Evolutionary conservation across 2,329 filamentous ascomycete genomes (phyloP).

Genomic region (Ilyonectria mors-panacis): DNA sequence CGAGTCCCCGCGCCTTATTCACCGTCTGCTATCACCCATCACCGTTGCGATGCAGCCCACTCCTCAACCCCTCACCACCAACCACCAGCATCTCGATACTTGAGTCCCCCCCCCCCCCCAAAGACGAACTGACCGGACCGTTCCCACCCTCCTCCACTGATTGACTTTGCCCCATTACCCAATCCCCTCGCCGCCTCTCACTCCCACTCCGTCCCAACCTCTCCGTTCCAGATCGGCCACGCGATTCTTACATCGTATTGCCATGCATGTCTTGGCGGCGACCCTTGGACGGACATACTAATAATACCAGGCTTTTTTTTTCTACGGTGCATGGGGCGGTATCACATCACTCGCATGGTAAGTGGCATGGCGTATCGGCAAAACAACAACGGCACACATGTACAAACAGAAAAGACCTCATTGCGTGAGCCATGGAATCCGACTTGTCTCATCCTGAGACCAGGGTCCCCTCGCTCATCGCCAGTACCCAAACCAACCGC

Average conservation of each 20-base stretch:
- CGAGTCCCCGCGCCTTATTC: conserved; percentile 22
- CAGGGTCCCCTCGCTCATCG: conserved; percentile 16
- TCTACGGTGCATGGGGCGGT: not conserved
- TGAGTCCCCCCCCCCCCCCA: not conserved
- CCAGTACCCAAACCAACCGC: not conserved
- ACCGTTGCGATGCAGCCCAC: conserved; percentile 12
- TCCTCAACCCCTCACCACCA: not conserved
- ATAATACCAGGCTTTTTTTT: not conserved
- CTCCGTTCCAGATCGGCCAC: conserved; percentile 28
- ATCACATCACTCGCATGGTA: not conserved
- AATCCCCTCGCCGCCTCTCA: conserved; percentile 18
- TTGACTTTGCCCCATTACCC: conserved; percentile 26
- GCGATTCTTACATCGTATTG: conserved; percentile 30
- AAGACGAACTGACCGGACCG: conserved; percentile 21
- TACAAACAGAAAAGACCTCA: conserved; percentile 6
- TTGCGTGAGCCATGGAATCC: conserved; percentile 1
- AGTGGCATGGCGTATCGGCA: not conserved
- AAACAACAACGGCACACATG: not conserved
- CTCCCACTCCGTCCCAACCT: conserved; percentile 24
- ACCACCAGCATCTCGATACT: conserved; percentile 8
- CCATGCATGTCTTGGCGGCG: conserved; percentile 12
- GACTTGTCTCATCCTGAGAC: conserved; percentile 26
- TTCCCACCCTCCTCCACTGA: conserved; percentile 16
- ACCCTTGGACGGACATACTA: not conserved
- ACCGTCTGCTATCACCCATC: conserved; percentile 21